Percentiles rank a stretch among this genome's conserved stretches.
phyloP scores from a whole-genome alignment of 306 rosid species.

The Oxytropis ochrocephala region DNA sequence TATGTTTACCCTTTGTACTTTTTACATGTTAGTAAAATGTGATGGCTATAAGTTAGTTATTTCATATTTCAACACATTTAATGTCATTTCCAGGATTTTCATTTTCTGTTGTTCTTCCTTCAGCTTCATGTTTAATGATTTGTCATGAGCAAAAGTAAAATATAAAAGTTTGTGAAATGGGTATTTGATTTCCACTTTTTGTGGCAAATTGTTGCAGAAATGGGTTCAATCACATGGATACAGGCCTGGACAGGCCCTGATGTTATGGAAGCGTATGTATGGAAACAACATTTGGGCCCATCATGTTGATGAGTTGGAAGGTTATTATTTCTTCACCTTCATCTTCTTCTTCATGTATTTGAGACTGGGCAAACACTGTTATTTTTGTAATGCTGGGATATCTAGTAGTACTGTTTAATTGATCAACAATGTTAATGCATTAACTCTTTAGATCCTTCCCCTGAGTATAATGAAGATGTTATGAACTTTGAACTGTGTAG shows the following conservation, averaged over 20 bases:
- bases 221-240: slow-evolving; percentile 86
- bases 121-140: not conserved
- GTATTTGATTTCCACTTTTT: not conserved
- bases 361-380: not conserved
- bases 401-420: not conserved
- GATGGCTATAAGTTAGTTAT: not conserved
- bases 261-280: slow-evolving; percentile 90
- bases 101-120: not conserved
- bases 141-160: not conserved
- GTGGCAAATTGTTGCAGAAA: slow-evolving; percentile 34
- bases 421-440: not conserved
- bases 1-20: not conserved
- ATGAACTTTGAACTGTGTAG: not conserved
- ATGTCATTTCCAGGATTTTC: not conserved
- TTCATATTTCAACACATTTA: not conserved
- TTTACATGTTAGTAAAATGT: not conserved
- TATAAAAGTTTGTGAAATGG: not conserved
- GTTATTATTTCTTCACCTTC: slow-evolving; percentile 34
- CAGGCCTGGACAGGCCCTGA: slow-evolving; percentile 85
- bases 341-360: not conserved
- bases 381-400: not conserved
- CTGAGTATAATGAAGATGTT: not conserved
- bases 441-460: slow-evolving; percentile 8
- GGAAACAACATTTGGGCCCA: slow-evolving; percentile 79
- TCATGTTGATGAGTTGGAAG: slow-evolving; percentile 68